Evolutionary conservation across 495 filamentous ascomycete genomes (phyloP).

Genomic region (Viridothelium virens): DNA sequence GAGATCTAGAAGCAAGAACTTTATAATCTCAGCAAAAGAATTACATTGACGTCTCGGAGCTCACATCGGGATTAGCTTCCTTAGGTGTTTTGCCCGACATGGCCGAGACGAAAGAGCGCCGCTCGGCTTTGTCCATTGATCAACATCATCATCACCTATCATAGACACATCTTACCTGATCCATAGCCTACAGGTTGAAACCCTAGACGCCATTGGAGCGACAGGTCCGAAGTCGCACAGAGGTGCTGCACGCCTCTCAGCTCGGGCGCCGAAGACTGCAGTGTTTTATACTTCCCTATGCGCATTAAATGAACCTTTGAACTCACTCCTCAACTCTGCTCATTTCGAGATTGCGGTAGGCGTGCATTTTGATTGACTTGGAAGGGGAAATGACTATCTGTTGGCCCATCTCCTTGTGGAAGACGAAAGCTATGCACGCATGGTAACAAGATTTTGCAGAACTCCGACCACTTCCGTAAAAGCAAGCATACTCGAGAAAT

Average conservation of each 20-base stretch:
- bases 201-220: background rate
- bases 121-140: slow-evolving; percentile 5
- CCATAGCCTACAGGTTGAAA: background rate
- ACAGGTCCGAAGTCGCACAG: background rate
- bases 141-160: background rate
- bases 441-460: no score
- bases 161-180: background rate
- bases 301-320: no score
- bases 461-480: no score
- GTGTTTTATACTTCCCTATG: no score
- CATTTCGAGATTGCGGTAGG: no score
- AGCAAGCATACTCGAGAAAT: no score
- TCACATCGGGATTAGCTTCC: slow-evolving; percentile 5
- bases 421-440: no score
- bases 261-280: no score
- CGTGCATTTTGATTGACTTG: no score
- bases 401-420: no score
- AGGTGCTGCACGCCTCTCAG: background rate
- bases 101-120: background rate
- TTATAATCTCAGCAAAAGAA: slow-evolving; percentile 2
- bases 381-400: no score
- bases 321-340: no score
- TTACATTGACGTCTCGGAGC: slow-evolving; percentile 6
- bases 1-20: background rate
- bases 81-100: background rate